Evolutionary conservation across 768 basidiomycete species (phyloP), one percentile per base, ranked within the genome.

Genomic region (Amanita molliuscula): DNA sequence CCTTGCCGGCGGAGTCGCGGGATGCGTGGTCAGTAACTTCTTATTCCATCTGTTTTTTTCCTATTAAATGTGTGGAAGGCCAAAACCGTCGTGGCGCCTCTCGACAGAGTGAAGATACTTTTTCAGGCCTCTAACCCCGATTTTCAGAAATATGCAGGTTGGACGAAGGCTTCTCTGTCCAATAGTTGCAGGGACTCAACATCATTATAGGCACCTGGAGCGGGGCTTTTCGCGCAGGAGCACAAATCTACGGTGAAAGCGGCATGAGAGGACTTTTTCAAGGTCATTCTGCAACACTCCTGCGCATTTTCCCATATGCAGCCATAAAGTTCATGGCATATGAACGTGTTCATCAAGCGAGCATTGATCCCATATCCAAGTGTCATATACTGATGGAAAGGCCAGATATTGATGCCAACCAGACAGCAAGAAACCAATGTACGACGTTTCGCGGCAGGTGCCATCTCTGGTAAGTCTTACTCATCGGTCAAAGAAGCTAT

Each of bases 31-130:
- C 62, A 60, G 90, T 29, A 11, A 23, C 34, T 58, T 29, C 36
- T 52, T 50, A 44, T 21, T 53, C 49, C 29, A 54, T 35, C 42
- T 53, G 23, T 34, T 40, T 51, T 35, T 48, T 43, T 34, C 33
- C 6, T 33, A 45, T 43, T 59, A 53, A 56, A 1, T 20, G 33
- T 3, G 3, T 47, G 18, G 41, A 55, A 95, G 94, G 92, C 93
- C 44, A 95, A 95, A 68, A 91, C 92, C 10, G 84, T 84, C 28
- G 89, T 96, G 38, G 96, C 96, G 16, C 96, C 96, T 3, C 76
- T 99, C 44, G 96, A 99, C 65, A 76, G 96, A 62, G 94, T 99
- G 58, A 99, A 99, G 71, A 99, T 99, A 59, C 82, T 99, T 44
- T 96, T 98, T 62, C 95, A 99, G 65, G 91, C 96, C 0, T 90